phyloP scores from a whole-genome alignment of 345 rosid species.

The Tarenaya hassleriana region DNA sequence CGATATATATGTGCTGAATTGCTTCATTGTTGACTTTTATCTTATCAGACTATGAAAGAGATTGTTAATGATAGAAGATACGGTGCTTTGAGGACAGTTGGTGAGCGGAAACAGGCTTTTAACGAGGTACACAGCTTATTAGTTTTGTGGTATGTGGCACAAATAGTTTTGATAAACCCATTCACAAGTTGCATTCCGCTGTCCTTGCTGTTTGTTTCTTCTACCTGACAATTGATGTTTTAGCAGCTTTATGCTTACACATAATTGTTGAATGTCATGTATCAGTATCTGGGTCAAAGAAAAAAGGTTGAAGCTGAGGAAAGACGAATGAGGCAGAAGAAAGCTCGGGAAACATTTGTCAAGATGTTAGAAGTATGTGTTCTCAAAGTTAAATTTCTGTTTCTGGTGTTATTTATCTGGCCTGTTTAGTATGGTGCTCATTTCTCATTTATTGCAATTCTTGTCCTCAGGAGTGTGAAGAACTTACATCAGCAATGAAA shows the following conservation, averaged over 20 bases:
- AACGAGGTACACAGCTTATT: slow-evolving; percentile 61
- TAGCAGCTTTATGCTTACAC: slow-evolving; percentile 12
- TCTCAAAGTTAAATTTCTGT: too few relatives aligned
- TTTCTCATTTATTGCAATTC: slow-evolving; percentile 22
- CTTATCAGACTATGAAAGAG: slow-evolving; percentile 69
- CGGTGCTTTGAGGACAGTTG: slow-evolving; percentile 83
- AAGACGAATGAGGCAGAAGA: slow-evolving; percentile 87
- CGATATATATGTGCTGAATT: slow-evolving; percentile 6
- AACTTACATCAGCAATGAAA: slow-evolving; percentile 77
- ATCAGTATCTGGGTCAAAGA: slow-evolving; percentile 92
- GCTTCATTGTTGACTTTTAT: slow-evolving; percentile 25
- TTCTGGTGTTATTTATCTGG: slow-evolving; percentile 11
- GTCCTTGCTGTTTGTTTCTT: slow-evolving; percentile 8
- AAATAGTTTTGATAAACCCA: not conserved
- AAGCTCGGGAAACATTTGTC: slow-evolving; percentile 81
- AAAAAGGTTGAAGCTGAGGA: slow-evolving; percentile 94
- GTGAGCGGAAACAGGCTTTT: slow-evolving; percentile 98
- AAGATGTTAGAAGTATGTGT: slow-evolving; percentile 95
- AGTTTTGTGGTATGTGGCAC: slow-evolving; percentile 6
- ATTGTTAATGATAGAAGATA: slow-evolving; percentile 82
- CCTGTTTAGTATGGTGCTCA: slow-evolving; percentile 17
- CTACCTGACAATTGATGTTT: slow-evolving; percentile 7
- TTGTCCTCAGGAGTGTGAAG: slow-evolving; percentile 67
- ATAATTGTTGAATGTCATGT: slow-evolving; percentile 17
- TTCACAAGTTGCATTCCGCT: not conserved